Conservation (phyloP, 225 moss, liverwort and hornwort species). For the Takakia lepidozioides region DNA sequence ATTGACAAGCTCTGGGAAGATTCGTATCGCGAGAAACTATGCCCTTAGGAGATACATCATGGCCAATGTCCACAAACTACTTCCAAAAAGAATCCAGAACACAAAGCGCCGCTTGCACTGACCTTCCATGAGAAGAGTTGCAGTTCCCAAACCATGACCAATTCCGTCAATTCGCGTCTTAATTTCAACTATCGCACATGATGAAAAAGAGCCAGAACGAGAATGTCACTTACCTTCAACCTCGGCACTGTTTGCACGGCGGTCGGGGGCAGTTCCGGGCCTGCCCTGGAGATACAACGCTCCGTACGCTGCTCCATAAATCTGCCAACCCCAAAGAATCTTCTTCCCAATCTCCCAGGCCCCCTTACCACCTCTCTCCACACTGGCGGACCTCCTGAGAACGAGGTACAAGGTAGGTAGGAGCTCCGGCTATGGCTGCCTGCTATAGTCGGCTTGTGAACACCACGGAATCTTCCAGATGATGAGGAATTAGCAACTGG, state of each 20-base stretch:
- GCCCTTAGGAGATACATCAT: too few species aligned
- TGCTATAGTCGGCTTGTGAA: too few species aligned
- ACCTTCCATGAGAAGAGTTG: neutral
- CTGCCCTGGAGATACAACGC: conserved; percentile 6
- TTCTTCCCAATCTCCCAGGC: too few species aligned
- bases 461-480: too few species aligned
- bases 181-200: neutral
- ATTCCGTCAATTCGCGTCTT: neutral
- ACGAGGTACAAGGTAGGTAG: too few species aligned
- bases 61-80: too few species aligned
- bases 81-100: neutral
- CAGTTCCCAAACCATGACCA: neutral
- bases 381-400: too few species aligned
- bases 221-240: neutral
- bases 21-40: too few species aligned
- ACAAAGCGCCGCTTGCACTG: neutral
- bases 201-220: neutral
- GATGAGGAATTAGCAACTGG: too few species aligned
- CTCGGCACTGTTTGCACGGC: conserved; percentile 1
- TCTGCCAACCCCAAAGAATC: neutral
- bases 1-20: too few species aligned
- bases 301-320: neutral
- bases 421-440: too few species aligned
- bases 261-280: neutral
- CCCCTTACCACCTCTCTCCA: too few species aligned